Evolutionary conservation across 805 yeast species (phyloP).

Genomic region (Lachancea cidri): DNA sequence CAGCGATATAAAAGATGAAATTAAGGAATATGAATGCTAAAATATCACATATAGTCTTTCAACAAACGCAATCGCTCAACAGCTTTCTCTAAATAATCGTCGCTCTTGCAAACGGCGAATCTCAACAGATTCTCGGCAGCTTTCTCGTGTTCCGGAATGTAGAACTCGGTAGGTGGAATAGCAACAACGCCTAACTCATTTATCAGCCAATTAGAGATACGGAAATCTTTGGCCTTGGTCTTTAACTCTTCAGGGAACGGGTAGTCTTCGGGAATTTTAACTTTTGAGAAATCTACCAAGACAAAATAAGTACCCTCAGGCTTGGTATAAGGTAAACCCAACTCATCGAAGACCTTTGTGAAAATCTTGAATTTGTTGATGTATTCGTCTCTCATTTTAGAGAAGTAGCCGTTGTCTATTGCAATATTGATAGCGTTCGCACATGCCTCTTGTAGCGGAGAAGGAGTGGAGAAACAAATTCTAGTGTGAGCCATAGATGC

Average conservation of each 20-base stretch:
- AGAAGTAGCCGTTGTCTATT: slow-evolving; percentile 58
- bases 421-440: slow-evolving; percentile 72
- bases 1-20: not conserved
- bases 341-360: slow-evolving; percentile 73
- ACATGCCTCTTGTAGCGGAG: slow-evolving; percentile 90
- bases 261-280: slow-evolving; percentile 71
- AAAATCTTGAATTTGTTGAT: slow-evolving; percentile 67
- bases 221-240: slow-evolving; percentile 76
- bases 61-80: slow-evolving; percentile 67
- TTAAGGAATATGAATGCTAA: not conserved
- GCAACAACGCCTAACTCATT: slow-evolving; percentile 91
- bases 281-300: slow-evolving; percentile 78
- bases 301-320: slow-evolving; percentile 95
- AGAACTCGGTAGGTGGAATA: slow-evolving; percentile 96
- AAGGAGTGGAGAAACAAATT: slow-evolving; percentile 85
- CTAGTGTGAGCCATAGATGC: slow-evolving; percentile 89
- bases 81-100: slow-evolving; percentile 72
- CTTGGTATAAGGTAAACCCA: slow-evolving; percentile 80
- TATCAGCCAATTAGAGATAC: slow-evolving; percentile 87
- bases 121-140: slow-evolving; percentile 82
- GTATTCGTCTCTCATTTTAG: slow-evolving; percentile 62
- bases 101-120: slow-evolving; percentile 95
- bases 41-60: slow-evolving; percentile 49
- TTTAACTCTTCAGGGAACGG: slow-evolving; percentile 65
- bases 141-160: slow-evolving; percentile 61